These are phyloP conservation scores for Hymenoscyphus salicellus DNA, from an alignment of 2,329 filamentous ascomycete species.

Conservation along the genomic window DNA sequence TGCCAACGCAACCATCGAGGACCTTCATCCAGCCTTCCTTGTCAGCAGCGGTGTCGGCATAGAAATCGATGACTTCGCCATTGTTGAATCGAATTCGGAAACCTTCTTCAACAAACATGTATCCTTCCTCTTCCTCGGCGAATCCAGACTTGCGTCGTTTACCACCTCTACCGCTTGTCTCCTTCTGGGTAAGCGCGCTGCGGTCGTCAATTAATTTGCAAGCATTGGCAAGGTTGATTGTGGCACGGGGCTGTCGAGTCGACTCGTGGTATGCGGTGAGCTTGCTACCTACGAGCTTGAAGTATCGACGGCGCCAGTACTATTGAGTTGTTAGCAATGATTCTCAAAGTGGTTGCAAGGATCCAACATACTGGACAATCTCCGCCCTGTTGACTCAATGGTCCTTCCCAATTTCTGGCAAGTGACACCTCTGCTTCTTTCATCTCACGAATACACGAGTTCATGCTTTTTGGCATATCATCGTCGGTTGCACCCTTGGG, in stretches of 20 bases:
- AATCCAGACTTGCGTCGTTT: slow-evolving; percentile 90
- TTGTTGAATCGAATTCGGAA: slow-evolving; percentile 99
- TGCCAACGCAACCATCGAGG: slow-evolving; percentile 65
- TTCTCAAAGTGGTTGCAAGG: background rate
- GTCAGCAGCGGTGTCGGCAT: slow-evolving; percentile 81
- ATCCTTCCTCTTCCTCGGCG: slow-evolving; percentile 96
- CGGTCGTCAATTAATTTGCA: slow-evolving; percentile 92
- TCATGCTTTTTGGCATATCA: slow-evolving; percentile 99
- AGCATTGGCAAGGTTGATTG: slow-evolving; percentile 93
- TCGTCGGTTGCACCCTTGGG: slow-evolving; percentile 84
- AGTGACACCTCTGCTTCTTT: slow-evolving; percentile 82
- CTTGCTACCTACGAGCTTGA: slow-evolving; percentile 87
- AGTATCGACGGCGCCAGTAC: slow-evolving; percentile 98
- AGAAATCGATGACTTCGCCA: slow-evolving; percentile 82
- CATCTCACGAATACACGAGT: slow-evolving; percentile 88
- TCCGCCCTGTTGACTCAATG: slow-evolving; percentile 92
- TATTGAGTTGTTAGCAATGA: slow-evolving; percentile 46
- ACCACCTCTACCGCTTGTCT: slow-evolving; percentile 72
- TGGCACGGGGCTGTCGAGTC: slow-evolving; percentile 90
- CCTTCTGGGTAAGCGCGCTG: slow-evolving; percentile 75
- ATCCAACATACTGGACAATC: slow-evolving; percentile 81
- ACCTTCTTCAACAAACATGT: slow-evolving; percentile 99
- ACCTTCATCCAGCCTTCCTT: slow-evolving; percentile 96
- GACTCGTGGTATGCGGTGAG: slow-evolving; percentile 95
- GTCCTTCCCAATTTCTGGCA: slow-evolving; percentile 78